These are phyloP conservation scores for Trichocladium uniseriatum DNA, from an alignment of 495 filamentous ascomycete genomes.

Conservation along the genomic window DNA sequence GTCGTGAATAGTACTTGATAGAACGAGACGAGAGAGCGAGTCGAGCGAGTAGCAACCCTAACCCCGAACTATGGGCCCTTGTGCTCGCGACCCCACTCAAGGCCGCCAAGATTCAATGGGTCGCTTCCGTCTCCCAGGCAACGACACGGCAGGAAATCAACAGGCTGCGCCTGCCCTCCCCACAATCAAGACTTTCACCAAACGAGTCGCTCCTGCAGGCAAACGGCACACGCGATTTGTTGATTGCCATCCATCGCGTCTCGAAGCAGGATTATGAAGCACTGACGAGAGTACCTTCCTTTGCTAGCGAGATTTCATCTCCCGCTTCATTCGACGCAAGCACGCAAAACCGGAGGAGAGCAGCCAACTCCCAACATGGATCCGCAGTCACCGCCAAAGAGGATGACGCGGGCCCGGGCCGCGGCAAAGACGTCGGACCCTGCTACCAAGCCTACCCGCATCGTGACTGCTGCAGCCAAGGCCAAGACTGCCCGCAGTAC, in stretches of 20 bases:
- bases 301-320: background rate
- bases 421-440: slow-evolving; percentile 38
- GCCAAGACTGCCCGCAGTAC: slow-evolving; percentile 29
- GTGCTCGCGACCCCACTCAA: background rate
- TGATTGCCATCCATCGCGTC: background rate
- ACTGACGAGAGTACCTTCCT: slow-evolving; percentile 13
- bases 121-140: slow-evolving; percentile 17
- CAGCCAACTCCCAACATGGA: slow-evolving; percentile 28
- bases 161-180: slow-evolving; percentile 11
- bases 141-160: slow-evolving; percentile 19
- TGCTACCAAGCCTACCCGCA: slow-evolving; percentile 27
- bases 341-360: background rate
- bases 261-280: slow-evolving; percentile 11
- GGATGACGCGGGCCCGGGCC: slow-evolving; percentile 50
- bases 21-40: too few relatives aligned
- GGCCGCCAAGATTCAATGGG: background rate
- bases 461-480: slow-evolving; percentile 30
- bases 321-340: slow-evolving; percentile 1
- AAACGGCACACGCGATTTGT: slow-evolving; percentile 11
- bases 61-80: background rate
- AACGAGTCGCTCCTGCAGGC: slow-evolving; percentile 1
- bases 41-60: background rate
- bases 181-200: slow-evolving; percentile 9
- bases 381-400: slow-evolving; percentile 47
- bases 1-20: too few relatives aligned